Percentiles rank a stretch among this genome's conserved stretches.
phyloP scores from a whole-genome alignment of 495 filamentous ascomycete genomes.

The Penicillium lagena region DNA sequence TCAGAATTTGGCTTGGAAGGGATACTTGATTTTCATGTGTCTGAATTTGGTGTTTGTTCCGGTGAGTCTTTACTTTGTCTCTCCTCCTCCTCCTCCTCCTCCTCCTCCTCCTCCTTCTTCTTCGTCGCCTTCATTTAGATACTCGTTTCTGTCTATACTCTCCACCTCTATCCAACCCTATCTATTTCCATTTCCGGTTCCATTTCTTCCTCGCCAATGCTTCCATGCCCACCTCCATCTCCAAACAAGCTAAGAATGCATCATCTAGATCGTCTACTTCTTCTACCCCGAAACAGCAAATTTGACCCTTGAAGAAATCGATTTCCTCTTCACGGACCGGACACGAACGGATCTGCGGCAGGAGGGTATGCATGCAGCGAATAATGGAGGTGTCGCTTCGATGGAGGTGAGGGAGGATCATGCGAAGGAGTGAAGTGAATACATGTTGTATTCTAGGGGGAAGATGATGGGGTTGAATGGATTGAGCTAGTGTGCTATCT shows the following conservation, averaged over 20 bases:
- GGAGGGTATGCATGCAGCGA: not conserved
- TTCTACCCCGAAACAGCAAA: slow-evolving; percentile 38
- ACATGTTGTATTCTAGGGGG: not conserved
- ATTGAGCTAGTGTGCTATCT: too few species aligned
- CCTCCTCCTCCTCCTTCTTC: too few species aligned
- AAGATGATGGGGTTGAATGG: too few species aligned
- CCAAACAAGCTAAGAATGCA: not conserved
- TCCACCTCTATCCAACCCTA: not conserved
- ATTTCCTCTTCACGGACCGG: slow-evolving; percentile 23
- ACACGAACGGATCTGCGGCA: not conserved
- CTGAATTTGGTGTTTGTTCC: slow-evolving; percentile 45
- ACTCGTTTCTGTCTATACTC: not conserved
- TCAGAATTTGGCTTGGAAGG: slow-evolving; percentile 45
- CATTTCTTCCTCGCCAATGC: too few species aligned
- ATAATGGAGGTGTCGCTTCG: not conserved
- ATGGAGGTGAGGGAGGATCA: not conserved
- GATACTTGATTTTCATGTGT: slow-evolving; percentile 54
- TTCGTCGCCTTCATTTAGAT: slow-evolving; percentile 3
- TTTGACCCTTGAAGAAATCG: slow-evolving; percentile 36
- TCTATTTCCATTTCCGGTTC: too few species aligned
- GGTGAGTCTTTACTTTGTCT: slow-evolving; percentile 5
- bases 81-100: too few species aligned
- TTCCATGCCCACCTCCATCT: too few species aligned
- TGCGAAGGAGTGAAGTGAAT: not conserved
- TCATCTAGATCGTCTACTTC: slow-evolving; percentile 29